Percentiles rank a stretch among this genome's conserved stretches.
phyloP scores from a whole-genome alignment of 352 stramenopile species.

The Globisporangium alternatum region DNA sequence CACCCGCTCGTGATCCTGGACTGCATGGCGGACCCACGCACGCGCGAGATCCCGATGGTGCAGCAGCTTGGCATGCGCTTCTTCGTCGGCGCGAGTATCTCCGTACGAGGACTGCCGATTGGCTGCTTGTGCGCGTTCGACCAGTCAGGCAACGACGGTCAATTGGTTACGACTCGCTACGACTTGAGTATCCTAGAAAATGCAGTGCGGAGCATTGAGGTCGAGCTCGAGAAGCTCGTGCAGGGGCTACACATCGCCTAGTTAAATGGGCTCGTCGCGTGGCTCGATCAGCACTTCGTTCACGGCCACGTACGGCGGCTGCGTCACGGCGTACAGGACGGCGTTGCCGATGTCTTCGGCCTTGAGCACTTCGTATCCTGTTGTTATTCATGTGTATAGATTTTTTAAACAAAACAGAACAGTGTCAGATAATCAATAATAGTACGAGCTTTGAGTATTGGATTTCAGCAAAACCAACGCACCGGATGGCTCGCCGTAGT shows the following conservation, averaged over 20 bases:
- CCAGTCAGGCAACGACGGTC: conserved; percentile 21
- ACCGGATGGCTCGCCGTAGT: conserved; percentile 57
- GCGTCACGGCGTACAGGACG: conserved; percentile 85
- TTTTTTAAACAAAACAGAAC: conserved; percentile 6
- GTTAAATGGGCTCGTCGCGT: conserved; percentile 78
- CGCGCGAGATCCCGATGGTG: conserved; percentile 51
- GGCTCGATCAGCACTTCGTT: conserved; percentile 91
- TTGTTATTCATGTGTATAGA: conserved; percentile 10
- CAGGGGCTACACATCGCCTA: conserved; percentile 37
- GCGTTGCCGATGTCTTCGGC: conserved; percentile 81
- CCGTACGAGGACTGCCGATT: conserved; percentile 48
- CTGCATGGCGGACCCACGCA: conserved; percentile 43
- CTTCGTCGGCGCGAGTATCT: conserved; percentile 49
- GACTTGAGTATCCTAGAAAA: conserved; percentile 39
- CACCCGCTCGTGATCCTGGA: conserved; percentile 47
- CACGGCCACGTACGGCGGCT: conserved; percentile 83
- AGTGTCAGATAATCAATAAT: conserved; percentile 7
- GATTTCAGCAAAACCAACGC: not conserved
- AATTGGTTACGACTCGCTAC: conserved; percentile 19
- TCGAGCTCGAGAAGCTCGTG: conserved; percentile 44
- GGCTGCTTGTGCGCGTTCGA: conserved; percentile 56
- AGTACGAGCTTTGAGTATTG: not conserved
- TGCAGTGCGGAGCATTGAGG: conserved; percentile 38
- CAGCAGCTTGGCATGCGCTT: conserved; percentile 48
- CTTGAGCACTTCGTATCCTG: conserved; percentile 79